Base-by-base conservation (phyloP, 345 rosid genomes). In the Lepidium aucheri region DNA sequence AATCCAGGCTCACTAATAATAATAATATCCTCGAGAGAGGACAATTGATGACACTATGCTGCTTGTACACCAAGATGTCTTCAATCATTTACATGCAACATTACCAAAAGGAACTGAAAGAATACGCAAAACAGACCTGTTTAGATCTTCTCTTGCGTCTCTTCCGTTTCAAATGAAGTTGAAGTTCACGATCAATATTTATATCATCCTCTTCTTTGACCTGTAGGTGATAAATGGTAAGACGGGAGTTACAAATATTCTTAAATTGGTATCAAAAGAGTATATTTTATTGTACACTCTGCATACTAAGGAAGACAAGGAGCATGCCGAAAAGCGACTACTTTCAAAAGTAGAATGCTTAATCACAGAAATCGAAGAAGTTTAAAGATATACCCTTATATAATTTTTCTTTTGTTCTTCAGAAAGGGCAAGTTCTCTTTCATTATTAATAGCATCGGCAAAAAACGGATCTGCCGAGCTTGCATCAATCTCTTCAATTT, bases 151-250 rank as follows among this genome's bases (percentile, higher is more conserved):
- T 86, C 46, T 28, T 79, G 22, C 65, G 72, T 71, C 99, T 76
- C 78, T 79, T 84, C 67, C 68, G 81, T 78, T 89, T 95, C 84
- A 95, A 77, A 69, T 41, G 89, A 81, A 68, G 77, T 54, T 91
- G 97, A 81, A 89, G 91, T 75, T 89, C 87, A 58, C 77, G 76
- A 75, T 86, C 97, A 32, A 79, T 69, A 68, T 77, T 84, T 74
- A 81, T 85, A 76, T 95, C 99, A 71, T 95, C 99, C 76, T 89
- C 99, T 82, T 95, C 99, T 67, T 89, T 91, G 56, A 95, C 95
- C 99, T 95, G 85, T 73, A 59, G 52, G 63, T 61, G 7, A 52
- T 53, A 36, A 44, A 38, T 53, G 62, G 50, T n/a, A 52, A 53
- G 39, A 16, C 26, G 3, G 39, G 53, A 41, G 50, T 51, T 24